Percentiles rank a stretch among this genome's conserved stretches.
Evolutionary conservation across 768 basidiomycete species (phyloP).

Genomic region (Leucogyrophana mollusca): DNA sequence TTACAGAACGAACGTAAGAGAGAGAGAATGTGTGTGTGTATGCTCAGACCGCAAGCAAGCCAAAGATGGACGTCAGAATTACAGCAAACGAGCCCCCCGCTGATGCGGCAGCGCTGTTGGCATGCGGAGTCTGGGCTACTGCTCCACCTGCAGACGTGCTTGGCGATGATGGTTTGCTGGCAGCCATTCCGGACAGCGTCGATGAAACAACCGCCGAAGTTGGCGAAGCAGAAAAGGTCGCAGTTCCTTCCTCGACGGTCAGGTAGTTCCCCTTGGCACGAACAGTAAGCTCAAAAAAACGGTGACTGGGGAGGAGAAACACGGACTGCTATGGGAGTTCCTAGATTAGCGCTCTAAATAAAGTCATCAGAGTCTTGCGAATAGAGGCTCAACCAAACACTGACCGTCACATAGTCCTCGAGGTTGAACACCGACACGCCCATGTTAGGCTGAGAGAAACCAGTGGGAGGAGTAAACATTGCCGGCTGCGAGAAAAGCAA

Average conservation of each 20-base stretch:
- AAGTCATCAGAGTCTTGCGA: neutral
- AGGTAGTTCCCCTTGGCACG: constrained; percentile 61
- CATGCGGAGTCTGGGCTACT: constrained; percentile 14
- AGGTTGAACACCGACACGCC: constrained; percentile 59
- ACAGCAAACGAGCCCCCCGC: constrained; percentile 20
- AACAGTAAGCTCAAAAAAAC: constrained; percentile 4
- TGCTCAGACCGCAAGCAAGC: constrained; percentile 21
- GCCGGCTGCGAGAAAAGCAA: constrained; percentile 64
- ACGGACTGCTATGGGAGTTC: constrained; percentile 58
- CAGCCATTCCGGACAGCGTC: constrained; percentile 42
- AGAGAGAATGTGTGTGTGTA: too few relatives aligned
- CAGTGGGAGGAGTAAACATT: constrained; percentile 58
- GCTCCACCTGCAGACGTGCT: constrained; percentile 8
- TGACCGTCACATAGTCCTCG: constrained; percentile 53
- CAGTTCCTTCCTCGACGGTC: constrained; percentile 66
- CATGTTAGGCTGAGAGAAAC: constrained; percentile 47
- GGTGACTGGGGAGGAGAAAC: constrained; percentile 5
- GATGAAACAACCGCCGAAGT: constrained; percentile 69
- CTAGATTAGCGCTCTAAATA: constrained; percentile 51
- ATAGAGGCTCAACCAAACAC: constrained; percentile 9
- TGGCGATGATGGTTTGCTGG: neutral
- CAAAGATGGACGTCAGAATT: constrained; percentile 27
- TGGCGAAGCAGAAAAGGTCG: constrained; percentile 47
- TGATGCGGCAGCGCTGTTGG: constrained; percentile 17
- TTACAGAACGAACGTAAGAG: neutral